Base-by-base conservation (phyloP, 176 grass and related monocot genomes). In the Microstegium vimineum region DNA sequence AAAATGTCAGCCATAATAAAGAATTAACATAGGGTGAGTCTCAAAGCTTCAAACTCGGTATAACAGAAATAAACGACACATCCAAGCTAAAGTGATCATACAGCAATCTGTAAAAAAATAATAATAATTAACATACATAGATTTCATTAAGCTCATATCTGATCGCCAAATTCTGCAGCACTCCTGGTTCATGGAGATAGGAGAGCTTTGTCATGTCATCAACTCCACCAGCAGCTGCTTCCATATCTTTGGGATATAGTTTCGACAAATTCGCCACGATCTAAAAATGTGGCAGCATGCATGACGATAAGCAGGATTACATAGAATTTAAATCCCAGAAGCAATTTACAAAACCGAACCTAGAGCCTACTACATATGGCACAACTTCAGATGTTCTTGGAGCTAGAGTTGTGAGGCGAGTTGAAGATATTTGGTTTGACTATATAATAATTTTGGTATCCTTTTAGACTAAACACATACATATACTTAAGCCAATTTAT, bases 111-210 rank as follows among this genome's bases (percentile, higher is more conserved):
- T 66, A 38, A 22, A 26, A 26, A 27, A 61, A 13, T n/a, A n/a
- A n/a, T n/a, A n/a, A 27, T 12, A 67, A 26, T 25, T 8, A 62
- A 37, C 92, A 71, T 94, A 98, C 95, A 85, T 99, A 99, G 23
- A 99, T 99, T 91, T 99, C 96, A 86, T 95, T 99, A n/a, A 99
- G 93, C 71, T 95, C 90, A 49, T 95, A 99, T 99, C 96, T 93
- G 15, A 78, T 87, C 8, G 91, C 69, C 77, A 99, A 83, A 86
- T 99, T 99, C 86, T 94, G 85, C 37, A 99, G 71, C 73, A 99
- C 96, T 85, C 96, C 96, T 83, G 93, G 93, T 80, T 99, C 96
- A 62, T 99, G 96, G 63, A 99, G 90, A 74, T 99, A 99, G 31
- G 96, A 99, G 31, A 99, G 91, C 33, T 99, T 99, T 8, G 96